phyloP scores from a whole-genome alignment of 176 grass and related monocot species.

The Musa beccarii region DNA sequence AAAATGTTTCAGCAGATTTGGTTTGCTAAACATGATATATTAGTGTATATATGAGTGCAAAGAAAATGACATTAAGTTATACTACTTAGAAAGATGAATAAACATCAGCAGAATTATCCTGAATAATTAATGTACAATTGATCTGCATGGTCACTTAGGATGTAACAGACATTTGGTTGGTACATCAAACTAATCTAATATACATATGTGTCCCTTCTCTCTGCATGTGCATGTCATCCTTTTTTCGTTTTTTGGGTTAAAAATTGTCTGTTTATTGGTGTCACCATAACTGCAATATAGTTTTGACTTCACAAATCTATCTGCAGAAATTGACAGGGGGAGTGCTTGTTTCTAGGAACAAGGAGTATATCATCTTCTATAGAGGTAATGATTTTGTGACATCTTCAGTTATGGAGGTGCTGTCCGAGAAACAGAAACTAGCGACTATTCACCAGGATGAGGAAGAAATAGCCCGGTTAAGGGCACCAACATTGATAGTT shows the following conservation, averaged over 20 bases:
- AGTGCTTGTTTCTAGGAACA: slow-evolving; percentile 87
- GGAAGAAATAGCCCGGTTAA: slow-evolving; percentile 72
- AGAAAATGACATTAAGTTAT: too few species aligned
- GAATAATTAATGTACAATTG: too few species aligned
- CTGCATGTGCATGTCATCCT: too few species aligned
- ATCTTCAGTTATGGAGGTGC: slow-evolving; percentile 54
- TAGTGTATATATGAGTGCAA: too few species aligned
- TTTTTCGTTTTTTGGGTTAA: background rate
- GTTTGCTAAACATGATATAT: too few species aligned
- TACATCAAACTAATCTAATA: too few species aligned
- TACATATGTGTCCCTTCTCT: too few species aligned
- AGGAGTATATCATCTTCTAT: slow-evolving; percentile 84
- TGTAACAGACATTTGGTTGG: too few species aligned
- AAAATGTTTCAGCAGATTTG: too few species aligned
- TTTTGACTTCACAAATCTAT: slow-evolving; percentile 19
- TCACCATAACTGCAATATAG: slow-evolving; percentile 22
- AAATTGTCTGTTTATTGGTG: background rate
- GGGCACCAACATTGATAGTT: slow-evolving; percentile 42
- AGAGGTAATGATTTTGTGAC: slow-evolving; percentile 88
- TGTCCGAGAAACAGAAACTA: slow-evolving; percentile 60
- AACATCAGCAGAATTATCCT: too few species aligned
- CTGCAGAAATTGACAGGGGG: slow-evolving; percentile 97
- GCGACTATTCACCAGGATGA: slow-evolving; percentile 49
- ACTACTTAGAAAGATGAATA: too few species aligned
- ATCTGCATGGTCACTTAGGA: too few species aligned